Conservation (phyloP, 1,284 basidiomycete genomes). For the Ustanciosporium gigantosporum region DNA sequence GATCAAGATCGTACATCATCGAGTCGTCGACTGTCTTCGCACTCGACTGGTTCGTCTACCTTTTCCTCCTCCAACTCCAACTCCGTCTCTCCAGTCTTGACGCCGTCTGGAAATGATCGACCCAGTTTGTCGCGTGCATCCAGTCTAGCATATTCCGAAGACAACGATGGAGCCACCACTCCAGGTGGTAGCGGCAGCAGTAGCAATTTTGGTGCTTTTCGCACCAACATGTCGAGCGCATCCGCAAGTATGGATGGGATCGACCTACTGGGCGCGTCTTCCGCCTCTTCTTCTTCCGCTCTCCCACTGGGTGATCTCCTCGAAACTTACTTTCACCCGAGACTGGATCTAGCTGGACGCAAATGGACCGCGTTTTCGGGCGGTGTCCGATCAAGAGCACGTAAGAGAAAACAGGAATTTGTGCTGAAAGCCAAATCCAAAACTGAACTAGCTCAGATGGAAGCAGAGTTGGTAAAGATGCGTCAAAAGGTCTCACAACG, state of each 20-base stretch:
- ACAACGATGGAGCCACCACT: constrained; percentile 8
- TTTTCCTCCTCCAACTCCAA: no score
- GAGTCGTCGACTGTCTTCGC: no score
- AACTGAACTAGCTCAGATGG: constrained; percentile 68
- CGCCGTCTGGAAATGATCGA: no score
- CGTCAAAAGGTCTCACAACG: constrained; percentile 75
- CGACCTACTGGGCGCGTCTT: constrained; percentile 21
- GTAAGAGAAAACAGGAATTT: constrained; percentile 68
- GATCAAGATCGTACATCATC: constrained; percentile 12
- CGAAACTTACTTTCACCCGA: constrained; percentile 86
- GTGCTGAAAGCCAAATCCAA: constrained; percentile 69
- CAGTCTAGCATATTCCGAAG: constrained; percentile 27
- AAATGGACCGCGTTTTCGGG: constrained; percentile 83
- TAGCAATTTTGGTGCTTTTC: constrained; percentile 3
- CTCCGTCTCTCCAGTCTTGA: background rate
- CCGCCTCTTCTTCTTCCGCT: background rate
- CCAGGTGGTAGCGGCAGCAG: no score
- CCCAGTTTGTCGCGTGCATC: constrained; percentile 26
- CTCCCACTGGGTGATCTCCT: constrained; percentile 61
- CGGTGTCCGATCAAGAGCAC: constrained; percentile 72
- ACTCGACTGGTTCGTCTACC: no score
- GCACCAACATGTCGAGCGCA: constrained; percentile 21
- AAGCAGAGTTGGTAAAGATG: constrained; percentile 79
- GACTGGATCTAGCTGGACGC: constrained; percentile 84
- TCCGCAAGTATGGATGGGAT: constrained; percentile 27